Base-by-base conservation (phyloP, 2,329 filamentous ascomycete genomes). In the Sordariomycetes sp. region DNA sequence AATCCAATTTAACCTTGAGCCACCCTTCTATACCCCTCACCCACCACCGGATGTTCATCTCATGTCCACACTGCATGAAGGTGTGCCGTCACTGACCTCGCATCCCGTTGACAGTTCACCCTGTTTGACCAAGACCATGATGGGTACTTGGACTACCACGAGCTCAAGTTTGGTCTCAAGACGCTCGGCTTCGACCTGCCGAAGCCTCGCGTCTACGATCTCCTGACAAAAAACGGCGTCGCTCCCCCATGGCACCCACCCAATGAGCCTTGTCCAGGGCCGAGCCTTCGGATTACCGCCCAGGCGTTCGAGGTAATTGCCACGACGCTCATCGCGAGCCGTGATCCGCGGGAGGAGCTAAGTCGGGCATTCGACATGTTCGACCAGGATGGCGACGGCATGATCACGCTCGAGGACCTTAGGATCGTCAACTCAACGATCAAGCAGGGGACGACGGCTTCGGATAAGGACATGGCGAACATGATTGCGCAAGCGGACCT, bases 401-500 rank as follows among this genome's bases (percentile, higher is more conserved):
- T 87, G 62, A 96, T 99, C 64, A 90, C 87, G 56, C 74, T 96
- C 53, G 87, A 94, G 60, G 94, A 97, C 73, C 74, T 99, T 71
- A 78, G 90, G 61, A 78, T 90, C 58, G 89, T 97, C 28, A 90
- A 92, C 59, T 82, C 90, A 65, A 94, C 97, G 69, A 76, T 99
- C 62, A 94, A 94, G 8, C 92, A 97, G 70, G 72, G 74, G 58
- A 69, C 72, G 51, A 90, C 89, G 13, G 77, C 99, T 63, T 89
- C 94, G 64, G 92, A 99, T 66, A 88, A 95, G 65, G 94, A 99
- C 70, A 77, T 99, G 60, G 79, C 83, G 64, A 90, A 90, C 62
- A 99, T 99, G 94, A 94, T 99, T 73, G 90, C 96, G 66, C 92
- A 97, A 71, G 95, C 97, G 74, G 94, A 99, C 74, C 79, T 96